Evolutionary conservation across 352 stramenopile genomes (phyloP), one percentile per base, ranked within the genome.

Genomic region (Thraustotheca clavata): DNA sequence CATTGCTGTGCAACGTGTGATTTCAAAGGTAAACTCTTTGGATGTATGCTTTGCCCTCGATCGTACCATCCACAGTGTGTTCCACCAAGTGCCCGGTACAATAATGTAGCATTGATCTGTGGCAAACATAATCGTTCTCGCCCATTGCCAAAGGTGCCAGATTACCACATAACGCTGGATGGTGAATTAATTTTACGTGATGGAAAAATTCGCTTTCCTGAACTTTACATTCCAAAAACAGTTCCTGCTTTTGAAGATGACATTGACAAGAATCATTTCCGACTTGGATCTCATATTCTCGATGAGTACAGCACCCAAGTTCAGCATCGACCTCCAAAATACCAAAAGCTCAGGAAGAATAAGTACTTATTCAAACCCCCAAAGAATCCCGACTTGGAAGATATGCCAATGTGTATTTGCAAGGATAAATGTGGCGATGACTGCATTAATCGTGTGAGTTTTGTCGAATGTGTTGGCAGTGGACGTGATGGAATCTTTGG

Each of bases 41-140:
- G 68, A 60, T 98, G 94, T 71, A 74, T 98, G 27, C 83, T 96
- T 62, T 98, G 94, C 61, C 90, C 91, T 2, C 88, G 87, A 68
- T 67, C 89, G 31, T 98, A 96, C 72, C 94, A 98, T 62, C 78
- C 94, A 11, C 81, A 89, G 40, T 98, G 94, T 71, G 90, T 98
- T 32, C 88, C 91, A 18, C 91, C 91, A 0, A 91, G 78, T 68
- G 80, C 86, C 33, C 79, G 83, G 14, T 98, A 97, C 67, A 96
- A 98, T 68, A 92, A 94, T 46, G 67, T 98, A 26, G 94, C 83
- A 14, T 62, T 96, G 7, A 65, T 98, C 0, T 98, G 94, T 67
- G 95, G 84, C 62, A 89, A 92, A 62, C 91, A 98, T 63, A 62
- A 76, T 22, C 59, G 75, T 22, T 82, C 84, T 3, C n/a, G n/a